phyloP scores from a whole-genome alignment of 352 stramenopile species.

The Phytophthora hibernalis region DNA sequence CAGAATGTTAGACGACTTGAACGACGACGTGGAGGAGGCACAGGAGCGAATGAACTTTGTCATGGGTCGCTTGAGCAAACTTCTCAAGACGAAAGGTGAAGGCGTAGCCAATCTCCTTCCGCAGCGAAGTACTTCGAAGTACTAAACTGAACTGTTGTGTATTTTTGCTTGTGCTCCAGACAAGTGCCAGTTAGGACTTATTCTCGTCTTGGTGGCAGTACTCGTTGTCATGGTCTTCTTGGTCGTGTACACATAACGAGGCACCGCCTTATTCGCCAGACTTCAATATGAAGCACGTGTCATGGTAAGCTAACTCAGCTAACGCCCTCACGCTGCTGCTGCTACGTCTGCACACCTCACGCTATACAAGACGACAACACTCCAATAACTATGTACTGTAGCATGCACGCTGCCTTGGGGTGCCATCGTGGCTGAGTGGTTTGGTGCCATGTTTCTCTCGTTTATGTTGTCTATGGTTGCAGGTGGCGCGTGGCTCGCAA shows the following conservation, averaged over 20 bases:
- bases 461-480: slow-evolving; percentile 32
- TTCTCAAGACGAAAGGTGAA: slow-evolving; percentile 86
- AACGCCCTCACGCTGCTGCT: not conserved
- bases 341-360: not conserved
- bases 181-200: slow-evolving; percentile 80
- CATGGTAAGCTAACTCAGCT: not conserved
- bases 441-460: slow-evolving; percentile 33
- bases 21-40: slow-evolving; percentile 73
- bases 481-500: slow-evolving; percentile 4
- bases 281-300: slow-evolving; percentile 13
- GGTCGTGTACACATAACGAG: slow-evolving; percentile 81
- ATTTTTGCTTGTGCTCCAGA: slow-evolving; percentile 41
- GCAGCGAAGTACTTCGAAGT: too few species aligned
- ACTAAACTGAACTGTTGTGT: not conserved
- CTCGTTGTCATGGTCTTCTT: slow-evolving; percentile 82
- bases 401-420: slow-evolving; percentile 5
- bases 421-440: slow-evolving; percentile 19
- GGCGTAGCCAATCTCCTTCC: too few species aligned
- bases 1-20: slow-evolving; percentile 83
- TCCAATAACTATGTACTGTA: slow-evolving; percentile 38
- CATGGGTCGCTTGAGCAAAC: slow-evolving; percentile 75
- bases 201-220: slow-evolving; percentile 73
- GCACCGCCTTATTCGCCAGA: not conserved
- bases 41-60: slow-evolving; percentile 88
- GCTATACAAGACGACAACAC: slow-evolving; percentile 27